Evolutionary conservation across 805 yeast genomes (phyloP).

Genomic region (Saccharomyces mikatae): DNA sequence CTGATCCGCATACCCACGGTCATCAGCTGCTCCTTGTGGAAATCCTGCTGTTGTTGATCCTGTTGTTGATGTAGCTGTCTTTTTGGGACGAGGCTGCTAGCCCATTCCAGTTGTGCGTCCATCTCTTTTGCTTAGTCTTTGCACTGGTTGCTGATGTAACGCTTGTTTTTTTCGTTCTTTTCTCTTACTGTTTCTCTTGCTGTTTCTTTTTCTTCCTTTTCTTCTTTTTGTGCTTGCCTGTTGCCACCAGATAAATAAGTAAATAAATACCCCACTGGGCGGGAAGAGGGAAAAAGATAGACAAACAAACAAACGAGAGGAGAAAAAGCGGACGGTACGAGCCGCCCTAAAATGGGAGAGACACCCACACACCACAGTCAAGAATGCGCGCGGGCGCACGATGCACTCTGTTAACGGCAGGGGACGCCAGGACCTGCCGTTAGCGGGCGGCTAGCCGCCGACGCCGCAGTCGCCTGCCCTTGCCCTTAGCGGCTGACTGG

Average conservation of each 20-base stretch:
- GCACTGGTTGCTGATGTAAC: background rate
- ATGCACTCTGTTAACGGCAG: background rate
- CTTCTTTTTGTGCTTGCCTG: background rate
- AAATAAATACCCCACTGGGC: background rate
- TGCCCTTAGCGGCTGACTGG: background rate
- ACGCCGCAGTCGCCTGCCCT: background rate
- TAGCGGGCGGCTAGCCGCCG: background rate
- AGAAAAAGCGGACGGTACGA: background rate
- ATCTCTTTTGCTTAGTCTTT: background rate
- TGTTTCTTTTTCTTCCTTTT: background rate
- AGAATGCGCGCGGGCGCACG: background rate
- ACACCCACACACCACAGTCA: background rate
- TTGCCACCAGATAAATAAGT: background rate
- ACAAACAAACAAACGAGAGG: background rate
- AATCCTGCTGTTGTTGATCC: conserved; percentile 19
- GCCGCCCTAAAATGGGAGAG: background rate
- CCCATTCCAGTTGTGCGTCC: background rate
- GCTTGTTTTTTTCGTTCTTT: background rate
- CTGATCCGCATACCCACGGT: conserved; percentile 67
- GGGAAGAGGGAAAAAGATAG: background rate
- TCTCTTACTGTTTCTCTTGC: background rate
- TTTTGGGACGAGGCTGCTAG: conserved; percentile 12
- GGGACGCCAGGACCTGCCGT: too few relatives aligned
- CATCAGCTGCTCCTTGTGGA: conserved; percentile 36
- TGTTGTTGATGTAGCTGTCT: conserved; percentile 23